phyloP scores from a whole-genome alignment of 176 grass and related monocot species.

The Panicum miliaceum region DNA sequence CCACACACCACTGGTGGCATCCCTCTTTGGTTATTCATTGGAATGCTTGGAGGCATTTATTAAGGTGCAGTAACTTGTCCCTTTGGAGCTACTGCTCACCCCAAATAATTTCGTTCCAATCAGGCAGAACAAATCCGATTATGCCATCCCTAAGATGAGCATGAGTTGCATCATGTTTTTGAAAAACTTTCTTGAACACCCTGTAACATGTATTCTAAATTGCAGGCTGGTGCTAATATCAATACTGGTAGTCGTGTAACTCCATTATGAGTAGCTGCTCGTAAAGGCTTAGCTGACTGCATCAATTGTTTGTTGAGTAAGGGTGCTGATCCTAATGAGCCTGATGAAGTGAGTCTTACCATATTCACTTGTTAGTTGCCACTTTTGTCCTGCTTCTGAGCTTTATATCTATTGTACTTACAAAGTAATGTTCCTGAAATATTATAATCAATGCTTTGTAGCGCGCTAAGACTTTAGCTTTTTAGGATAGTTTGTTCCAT shows the following conservation, averaged over 20 bases:
- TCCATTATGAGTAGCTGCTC: constrained; percentile 36
- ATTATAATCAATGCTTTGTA: not conserved
- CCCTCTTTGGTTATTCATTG: constrained; percentile 24
- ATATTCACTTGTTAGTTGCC: not conserved
- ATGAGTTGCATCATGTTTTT: not conserved
- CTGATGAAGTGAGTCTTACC: constrained; percentile 36
- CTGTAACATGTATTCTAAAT: not conserved
- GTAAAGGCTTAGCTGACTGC: not conserved
- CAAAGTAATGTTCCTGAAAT: not conserved
- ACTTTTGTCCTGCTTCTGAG: not conserved
- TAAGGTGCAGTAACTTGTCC: constrained; percentile 14
- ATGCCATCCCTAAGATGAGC: not conserved
- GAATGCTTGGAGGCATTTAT: constrained; percentile 28
- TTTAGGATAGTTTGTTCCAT: not conserved
- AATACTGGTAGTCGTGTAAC: constrained; percentile 15
- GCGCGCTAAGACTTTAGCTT: not conserved
- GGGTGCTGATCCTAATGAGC: constrained; percentile 6
- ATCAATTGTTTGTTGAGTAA: constrained; percentile 33
- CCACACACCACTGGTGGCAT: constrained; percentile 18
- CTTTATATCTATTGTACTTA: not conserved
- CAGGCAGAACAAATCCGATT: not conserved
- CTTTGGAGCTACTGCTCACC: not conserved
- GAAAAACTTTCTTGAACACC: not conserved
- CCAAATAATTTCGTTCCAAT: not conserved
- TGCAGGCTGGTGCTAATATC: constrained; percentile 42